Conservation (phyloP, 2,329 filamentous ascomycete species). For the Fusarium scirpi region DNA sequence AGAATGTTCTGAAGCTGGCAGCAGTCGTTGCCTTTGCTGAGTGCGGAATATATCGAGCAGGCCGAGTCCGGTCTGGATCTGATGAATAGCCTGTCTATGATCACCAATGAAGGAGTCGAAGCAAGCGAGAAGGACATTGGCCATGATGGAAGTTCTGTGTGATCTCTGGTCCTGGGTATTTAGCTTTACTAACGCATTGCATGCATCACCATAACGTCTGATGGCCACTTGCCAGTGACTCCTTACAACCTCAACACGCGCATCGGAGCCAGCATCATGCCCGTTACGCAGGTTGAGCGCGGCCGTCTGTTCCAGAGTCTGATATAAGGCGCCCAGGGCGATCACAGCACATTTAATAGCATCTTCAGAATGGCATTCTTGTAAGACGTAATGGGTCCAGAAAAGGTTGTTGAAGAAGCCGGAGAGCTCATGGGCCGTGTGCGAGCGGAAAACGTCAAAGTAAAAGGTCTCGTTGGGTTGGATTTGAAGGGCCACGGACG, state of each 20-base stretch:
- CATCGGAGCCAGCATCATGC: conserved; percentile 25
- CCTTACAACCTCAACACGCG: conserved; percentile 51
- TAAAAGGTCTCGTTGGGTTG: conserved; percentile 67
- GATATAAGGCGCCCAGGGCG: conserved; percentile 74
- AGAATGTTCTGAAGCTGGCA: conserved; percentile 56
- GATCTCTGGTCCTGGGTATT: conserved; percentile 58
- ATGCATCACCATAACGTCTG: conserved; percentile 68
- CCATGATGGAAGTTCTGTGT: conserved; percentile 70
- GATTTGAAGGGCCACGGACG: conserved; percentile 61
- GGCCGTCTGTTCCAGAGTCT: conserved; percentile 70
- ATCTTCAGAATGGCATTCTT: conserved; percentile 71
- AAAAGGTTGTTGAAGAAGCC: conserved; percentile 76
- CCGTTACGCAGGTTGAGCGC: conserved; percentile 58
- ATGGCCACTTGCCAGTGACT: conserved; percentile 71
- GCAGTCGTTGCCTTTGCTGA: conserved; percentile 53
- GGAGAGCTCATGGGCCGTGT: conserved; percentile 72
- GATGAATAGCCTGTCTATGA: conserved; percentile 70
- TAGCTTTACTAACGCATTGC: conserved; percentile 62
- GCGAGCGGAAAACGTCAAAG: conserved; percentile 71
- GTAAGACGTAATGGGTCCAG: conserved; percentile 72
- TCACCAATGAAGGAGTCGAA: conserved; percentile 76
- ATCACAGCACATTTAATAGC: conserved; percentile 74
- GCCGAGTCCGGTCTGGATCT: conserved; percentile 69
- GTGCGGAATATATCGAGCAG: conserved; percentile 66
- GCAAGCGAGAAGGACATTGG: conserved; percentile 73